Conservation (phyloP, 2,329 filamentous ascomycete genomes). For the Podosphaera aphanis region DNA sequence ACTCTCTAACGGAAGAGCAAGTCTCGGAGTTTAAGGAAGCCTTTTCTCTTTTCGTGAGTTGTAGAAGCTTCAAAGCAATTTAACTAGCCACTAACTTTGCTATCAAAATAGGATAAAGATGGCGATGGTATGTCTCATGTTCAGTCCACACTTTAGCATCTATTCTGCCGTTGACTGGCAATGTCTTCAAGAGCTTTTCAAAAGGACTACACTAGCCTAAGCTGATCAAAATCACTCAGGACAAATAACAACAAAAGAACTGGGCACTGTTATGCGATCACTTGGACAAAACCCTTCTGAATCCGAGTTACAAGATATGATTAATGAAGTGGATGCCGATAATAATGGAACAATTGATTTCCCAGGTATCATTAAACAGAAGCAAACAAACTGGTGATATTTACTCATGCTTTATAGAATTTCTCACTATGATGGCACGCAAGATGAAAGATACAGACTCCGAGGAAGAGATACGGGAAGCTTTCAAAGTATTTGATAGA, state of each 20-base stretch:
- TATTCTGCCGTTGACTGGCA: no score
- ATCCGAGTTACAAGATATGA: constrained; percentile 81
- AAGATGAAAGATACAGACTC: constrained; percentile 91
- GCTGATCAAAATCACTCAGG: constrained; percentile 24
- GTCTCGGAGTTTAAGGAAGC: constrained; percentile 99
- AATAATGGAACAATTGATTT: constrained; percentile 88
- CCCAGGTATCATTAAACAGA: constrained; percentile 35
- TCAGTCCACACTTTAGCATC: background rate
- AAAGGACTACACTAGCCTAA: background rate
- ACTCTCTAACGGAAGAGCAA: constrained; percentile 98
- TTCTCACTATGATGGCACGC: constrained; percentile 80
- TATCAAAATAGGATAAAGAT: constrained; percentile 49
- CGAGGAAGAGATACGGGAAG: constrained; percentile 74
- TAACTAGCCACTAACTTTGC: constrained; percentile 9
- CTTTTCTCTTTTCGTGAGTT: constrained; percentile 89
- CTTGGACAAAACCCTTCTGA: constrained; percentile 76
- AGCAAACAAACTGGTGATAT: background rate
- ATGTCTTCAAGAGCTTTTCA: background rate
- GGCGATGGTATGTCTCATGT: constrained; percentile 50
- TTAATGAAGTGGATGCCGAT: constrained; percentile 79
- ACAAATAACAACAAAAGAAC: constrained; percentile 78
- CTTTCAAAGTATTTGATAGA: constrained; percentile 76
- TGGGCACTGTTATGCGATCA: constrained; percentile 77
- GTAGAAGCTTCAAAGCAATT: background rate
- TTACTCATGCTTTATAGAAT: constrained; percentile 31